phyloP scores from a whole-genome alignment of 768 basidiomycete species.

The Cystofilobasidium bisporidii region DNA sequence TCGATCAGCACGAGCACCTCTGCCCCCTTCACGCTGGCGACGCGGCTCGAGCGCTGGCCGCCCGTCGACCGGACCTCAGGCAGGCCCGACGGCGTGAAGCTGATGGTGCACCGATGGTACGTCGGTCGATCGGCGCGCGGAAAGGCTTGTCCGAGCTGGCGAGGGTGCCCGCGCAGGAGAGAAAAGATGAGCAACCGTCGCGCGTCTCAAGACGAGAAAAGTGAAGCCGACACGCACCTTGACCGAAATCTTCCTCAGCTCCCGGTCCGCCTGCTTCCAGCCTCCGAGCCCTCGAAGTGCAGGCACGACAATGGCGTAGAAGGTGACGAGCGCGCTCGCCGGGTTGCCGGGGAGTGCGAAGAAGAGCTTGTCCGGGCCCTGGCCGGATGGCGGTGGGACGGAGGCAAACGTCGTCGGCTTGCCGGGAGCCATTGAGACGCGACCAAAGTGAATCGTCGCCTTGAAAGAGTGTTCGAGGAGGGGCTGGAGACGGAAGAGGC shows the following conservation, averaged over 20 bases:
- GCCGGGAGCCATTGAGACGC: conserved; percentile 66
- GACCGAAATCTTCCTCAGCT: conserved; percentile 32
- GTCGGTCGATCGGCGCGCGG: conserved; percentile 63
- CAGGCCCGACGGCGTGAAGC: conserved; percentile 41
- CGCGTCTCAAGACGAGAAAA: neutral
- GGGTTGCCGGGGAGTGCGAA: conserved; percentile 87
- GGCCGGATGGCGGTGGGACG: conserved; percentile 41
- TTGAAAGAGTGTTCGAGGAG: conserved; percentile 68
- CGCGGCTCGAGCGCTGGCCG: conserved; percentile 73
- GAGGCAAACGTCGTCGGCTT: conserved; percentile 77
- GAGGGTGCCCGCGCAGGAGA: neutral
- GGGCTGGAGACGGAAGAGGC: conserved; percentile 42
- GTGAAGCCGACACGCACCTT: conserved; percentile 11
- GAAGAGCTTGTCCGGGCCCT: conserved; percentile 48
- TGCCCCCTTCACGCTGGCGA: conserved; percentile 67
- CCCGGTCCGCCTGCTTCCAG: conserved; percentile 45
- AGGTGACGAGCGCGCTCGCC: conserved; percentile 75
- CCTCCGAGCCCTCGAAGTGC: conserved; percentile 65
- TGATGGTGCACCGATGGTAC: conserved; percentile 68
- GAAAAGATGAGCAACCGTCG: neutral
- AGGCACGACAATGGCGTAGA: conserved; percentile 73
- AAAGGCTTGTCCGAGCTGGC: conserved; percentile 43
- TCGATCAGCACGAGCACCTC: conserved; percentile 55
- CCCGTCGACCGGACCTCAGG: conserved; percentile 70
- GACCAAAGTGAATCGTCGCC: conserved; percentile 74